A percentile compares a stretch with the other conserved stretches of the same genome.
phyloP scores from a whole-genome alignment of 2,329 filamentous ascomycete species.

The Fusarium sp. region DNA sequence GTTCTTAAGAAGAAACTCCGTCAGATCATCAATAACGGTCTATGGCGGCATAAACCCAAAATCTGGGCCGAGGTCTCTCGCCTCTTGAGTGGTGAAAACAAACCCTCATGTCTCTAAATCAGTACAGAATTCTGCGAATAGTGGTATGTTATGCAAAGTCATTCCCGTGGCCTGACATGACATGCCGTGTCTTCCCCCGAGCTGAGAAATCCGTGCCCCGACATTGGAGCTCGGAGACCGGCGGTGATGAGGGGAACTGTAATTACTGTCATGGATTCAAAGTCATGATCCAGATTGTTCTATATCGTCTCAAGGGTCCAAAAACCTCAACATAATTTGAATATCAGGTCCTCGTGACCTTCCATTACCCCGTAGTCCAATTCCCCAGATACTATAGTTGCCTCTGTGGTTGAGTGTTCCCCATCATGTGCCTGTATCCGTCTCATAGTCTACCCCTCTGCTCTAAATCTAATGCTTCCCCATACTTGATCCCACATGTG shows the following conservation, averaged over 20 bases:
- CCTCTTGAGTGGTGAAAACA: not conserved
- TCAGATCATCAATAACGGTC: constrained; percentile 4
- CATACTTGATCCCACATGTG: constrained; percentile 40
- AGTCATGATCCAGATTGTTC: constrained; percentile 10
- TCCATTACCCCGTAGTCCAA: constrained; percentile 11
- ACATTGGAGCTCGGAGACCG: constrained; percentile 41
- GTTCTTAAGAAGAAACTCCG: constrained; percentile 3
- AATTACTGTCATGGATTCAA: not conserved
- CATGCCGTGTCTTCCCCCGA: constrained; percentile 28
- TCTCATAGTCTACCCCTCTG: constrained; percentile 9
- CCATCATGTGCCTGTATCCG: constrained; percentile 33
- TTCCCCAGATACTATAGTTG: constrained; percentile 2
- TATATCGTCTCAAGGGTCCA: not conserved
- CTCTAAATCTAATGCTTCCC: constrained; percentile 27
- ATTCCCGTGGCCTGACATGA: constrained; percentile 30
- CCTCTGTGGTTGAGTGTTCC: constrained; percentile 26
- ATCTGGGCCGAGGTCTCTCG: constrained; percentile 2
- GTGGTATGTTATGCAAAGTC: constrained; percentile 19
- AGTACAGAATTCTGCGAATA: not conserved
- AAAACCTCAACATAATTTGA: not conserved
- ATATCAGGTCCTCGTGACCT: not conserved
- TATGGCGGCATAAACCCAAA: not conserved
- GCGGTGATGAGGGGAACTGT: constrained; percentile 32
- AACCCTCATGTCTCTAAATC: not conserved
- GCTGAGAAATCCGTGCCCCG: constrained; percentile 37